These are phyloP conservation scores for Malus hybrid DNA, from an alignment of 331 rosid species.

Conservation along the genomic window DNA sequence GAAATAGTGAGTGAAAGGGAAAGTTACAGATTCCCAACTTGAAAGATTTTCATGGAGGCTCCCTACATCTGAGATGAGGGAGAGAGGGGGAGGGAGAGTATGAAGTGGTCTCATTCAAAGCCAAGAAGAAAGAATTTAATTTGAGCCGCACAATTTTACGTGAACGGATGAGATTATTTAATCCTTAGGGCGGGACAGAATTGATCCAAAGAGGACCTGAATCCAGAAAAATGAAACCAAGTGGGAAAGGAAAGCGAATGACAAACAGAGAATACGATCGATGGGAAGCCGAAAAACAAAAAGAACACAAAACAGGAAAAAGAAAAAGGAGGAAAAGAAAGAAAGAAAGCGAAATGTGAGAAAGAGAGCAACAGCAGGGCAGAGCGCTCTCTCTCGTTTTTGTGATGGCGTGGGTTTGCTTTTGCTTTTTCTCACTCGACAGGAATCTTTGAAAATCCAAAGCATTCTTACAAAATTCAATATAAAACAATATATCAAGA, in stretches of 20 bases:
- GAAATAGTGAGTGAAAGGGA: too few species aligned
- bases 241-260: slow-evolving; percentile 18
- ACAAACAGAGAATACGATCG: neutral
- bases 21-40: too few species aligned
- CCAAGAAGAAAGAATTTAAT: too few species aligned
- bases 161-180: too few species aligned
- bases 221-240: neutral
- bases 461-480: slow-evolving; percentile 22
- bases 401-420: slow-evolving; percentile 51
- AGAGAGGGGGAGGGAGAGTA: too few species aligned
- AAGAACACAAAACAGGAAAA: slow-evolving; percentile 47
- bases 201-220: too few species aligned
- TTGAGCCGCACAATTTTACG: too few species aligned
- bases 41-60: too few species aligned
- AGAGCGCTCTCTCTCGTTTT: neutral
- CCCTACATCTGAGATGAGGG: too few species aligned
- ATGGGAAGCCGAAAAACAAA: slow-evolving; percentile 47
- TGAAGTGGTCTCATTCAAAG: too few species aligned
- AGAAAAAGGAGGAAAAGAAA: slow-evolving; percentile 40
- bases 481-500: slow-evolving; percentile 1
- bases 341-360: slow-evolving; percentile 20
- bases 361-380: slow-evolving; percentile 17
- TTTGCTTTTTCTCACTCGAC: slow-evolving; percentile 42
- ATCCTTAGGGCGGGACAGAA: too few species aligned
- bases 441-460: slow-evolving; percentile 65